Conservation (phyloP, 352 stramenopile genomes). For the Phytophthora litchii region DNA sequence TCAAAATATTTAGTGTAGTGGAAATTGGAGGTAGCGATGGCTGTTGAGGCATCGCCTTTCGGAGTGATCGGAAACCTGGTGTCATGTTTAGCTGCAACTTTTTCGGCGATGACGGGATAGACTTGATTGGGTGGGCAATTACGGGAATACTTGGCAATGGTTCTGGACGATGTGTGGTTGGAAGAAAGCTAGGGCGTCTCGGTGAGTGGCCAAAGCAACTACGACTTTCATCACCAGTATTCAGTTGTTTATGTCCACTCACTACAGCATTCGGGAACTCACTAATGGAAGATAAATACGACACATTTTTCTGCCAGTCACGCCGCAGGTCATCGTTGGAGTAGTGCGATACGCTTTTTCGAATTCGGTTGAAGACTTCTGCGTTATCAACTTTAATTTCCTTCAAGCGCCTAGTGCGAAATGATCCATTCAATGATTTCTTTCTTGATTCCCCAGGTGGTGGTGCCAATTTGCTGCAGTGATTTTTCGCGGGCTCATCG, state of each 20-base stretch:
- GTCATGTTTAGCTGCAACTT: conserved; percentile 62
- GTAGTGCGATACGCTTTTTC: conserved; percentile 69
- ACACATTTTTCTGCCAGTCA: conserved; percentile 74
- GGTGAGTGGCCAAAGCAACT: conserved; percentile 23
- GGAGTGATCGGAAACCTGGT: conserved; percentile 65
- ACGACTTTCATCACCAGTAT: conserved; percentile 3
- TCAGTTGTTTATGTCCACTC: conserved; percentile 20
- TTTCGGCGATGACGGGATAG: conserved; percentile 56
- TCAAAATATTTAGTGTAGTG: conserved; percentile 24
- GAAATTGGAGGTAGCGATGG: conserved; percentile 65
- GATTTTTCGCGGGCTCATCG: conserved; percentile 5
- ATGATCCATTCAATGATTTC: conserved; percentile 52
- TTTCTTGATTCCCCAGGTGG: conserved; percentile 23
- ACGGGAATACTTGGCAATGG: conserved; percentile 35
- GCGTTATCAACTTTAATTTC: conserved; percentile 70
- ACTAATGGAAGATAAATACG: conserved; percentile 75
- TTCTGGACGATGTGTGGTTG: conserved; percentile 11
- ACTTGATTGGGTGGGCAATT: conserved; percentile 60
- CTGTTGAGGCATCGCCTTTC: conserved; percentile 71
- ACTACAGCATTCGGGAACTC: conserved; percentile 52
- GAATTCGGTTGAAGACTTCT: conserved; percentile 62
- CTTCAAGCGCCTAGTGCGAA: conserved; percentile 58
- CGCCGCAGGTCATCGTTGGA: conserved; percentile 56
- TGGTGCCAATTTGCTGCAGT: conserved; percentile 16
- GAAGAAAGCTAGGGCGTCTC: conserved; percentile 27